These are phyloP conservation scores for Claviceps paspali DNA, from an alignment of 2,329 filamentous ascomycete species.

Conservation along the genomic window DNA sequence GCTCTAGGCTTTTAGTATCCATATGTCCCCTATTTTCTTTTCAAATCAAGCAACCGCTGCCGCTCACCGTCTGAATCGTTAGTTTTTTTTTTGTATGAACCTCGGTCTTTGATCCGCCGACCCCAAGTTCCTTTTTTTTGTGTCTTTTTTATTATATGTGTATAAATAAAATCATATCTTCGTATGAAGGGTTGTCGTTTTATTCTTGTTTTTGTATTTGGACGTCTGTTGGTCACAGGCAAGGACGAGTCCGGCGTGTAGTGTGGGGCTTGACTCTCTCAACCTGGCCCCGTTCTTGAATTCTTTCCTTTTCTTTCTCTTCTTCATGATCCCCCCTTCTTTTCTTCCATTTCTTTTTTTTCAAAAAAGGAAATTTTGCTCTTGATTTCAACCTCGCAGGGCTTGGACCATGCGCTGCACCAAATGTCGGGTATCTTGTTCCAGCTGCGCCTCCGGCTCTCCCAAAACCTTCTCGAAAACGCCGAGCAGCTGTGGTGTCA, in stretches of 20 bases:
- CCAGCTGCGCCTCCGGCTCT: constrained; percentile 60
- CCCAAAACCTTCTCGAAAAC: constrained; percentile 60
- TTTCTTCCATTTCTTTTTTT: not conserved
- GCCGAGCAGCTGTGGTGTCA: constrained; percentile 54
- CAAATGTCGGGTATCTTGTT: constrained; percentile 51
- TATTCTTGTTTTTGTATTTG: too few species aligned
- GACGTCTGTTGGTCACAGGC: not conserved
- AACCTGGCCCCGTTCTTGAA: too few species aligned
- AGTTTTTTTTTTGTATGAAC: too few species aligned
- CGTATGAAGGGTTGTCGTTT: not conserved
- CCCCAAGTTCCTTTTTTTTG: too few species aligned
- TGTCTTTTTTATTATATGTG: too few species aligned
- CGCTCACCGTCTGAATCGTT: too few species aligned
- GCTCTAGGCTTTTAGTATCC: too few species aligned
- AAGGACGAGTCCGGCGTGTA: not conserved
- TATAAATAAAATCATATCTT: constrained; percentile 5
- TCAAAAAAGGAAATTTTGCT: too few species aligned
- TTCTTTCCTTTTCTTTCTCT: too few species aligned
- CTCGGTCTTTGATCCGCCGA: too few species aligned
- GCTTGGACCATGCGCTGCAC: constrained; percentile 47
- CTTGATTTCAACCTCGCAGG: constrained; percentile 11
- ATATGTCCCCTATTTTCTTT: too few species aligned
- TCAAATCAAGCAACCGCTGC: too few species aligned
- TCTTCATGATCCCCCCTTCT: not conserved
- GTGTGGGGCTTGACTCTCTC: not conserved